Percentiles rank a stretch among this genome's conserved stretches.
These are phyloP conservation scores for Candolleomyces aberdarensis DNA, from an alignment of 768 basidiomycete genomes.

Conservation along the genomic window DNA sequence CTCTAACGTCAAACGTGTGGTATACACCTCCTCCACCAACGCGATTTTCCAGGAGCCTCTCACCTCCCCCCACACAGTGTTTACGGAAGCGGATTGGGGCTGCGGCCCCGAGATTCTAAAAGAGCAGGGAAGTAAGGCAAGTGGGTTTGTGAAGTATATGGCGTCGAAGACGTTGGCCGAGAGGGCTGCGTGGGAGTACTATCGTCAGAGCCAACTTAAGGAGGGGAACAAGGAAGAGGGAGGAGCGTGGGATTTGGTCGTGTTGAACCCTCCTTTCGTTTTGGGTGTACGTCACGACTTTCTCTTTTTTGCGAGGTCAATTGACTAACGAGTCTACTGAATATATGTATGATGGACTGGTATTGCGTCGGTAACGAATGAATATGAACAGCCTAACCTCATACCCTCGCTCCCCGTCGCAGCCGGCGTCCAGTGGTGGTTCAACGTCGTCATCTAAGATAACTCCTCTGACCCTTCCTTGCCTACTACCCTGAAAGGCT, in stretches of 20 bases:
- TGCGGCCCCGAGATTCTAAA: background rate
- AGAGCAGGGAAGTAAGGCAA: background rate
- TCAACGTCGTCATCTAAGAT: background rate
- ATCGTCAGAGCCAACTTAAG: background rate
- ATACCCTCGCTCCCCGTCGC: background rate
- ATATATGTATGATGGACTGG: too few relatives aligned
- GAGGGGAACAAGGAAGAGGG: background rate
- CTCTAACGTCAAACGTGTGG: slow-evolving; percentile 4
- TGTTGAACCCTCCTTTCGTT: background rate
- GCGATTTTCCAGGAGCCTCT: background rate
- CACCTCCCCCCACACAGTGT: background rate
- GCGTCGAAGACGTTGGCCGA: slow-evolving; percentile 7
- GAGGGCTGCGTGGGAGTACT: slow-evolving; percentile 1
- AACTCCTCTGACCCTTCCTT: background rate
- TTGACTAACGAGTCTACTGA: too few relatives aligned
- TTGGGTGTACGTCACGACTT: background rate
- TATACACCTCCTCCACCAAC: slow-evolving; percentile 7
- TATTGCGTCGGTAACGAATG: too few relatives aligned
- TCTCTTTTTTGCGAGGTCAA: too few relatives aligned
- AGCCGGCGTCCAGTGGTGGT: slow-evolving; percentile 2
- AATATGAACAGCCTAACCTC: background rate
- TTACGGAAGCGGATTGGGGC: slow-evolving; percentile 5
- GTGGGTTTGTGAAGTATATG: slow-evolving; percentile 2
- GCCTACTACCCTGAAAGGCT: background rate
- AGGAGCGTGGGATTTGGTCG: background rate